These are phyloP conservation scores for Thymus mandschuricus DNA, from an alignment of 257 asterid genomes.

Conservation along the genomic window DNA sequence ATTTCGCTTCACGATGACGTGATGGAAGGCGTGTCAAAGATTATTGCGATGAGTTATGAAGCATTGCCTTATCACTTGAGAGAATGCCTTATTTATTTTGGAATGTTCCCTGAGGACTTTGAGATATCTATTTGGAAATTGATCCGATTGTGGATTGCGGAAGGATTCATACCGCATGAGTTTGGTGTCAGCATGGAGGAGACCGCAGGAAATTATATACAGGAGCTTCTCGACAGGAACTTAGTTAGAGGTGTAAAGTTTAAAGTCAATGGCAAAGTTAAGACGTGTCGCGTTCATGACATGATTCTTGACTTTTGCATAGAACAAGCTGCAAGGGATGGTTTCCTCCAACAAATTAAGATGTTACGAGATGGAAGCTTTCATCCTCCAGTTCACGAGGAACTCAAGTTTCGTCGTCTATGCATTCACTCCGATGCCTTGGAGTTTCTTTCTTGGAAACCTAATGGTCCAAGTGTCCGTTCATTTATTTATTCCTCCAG, in stretches of 20 bases:
- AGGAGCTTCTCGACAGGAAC: conserved; percentile 32
- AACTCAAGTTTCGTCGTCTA: conserved; percentile 32
- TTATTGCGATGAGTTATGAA: no score
- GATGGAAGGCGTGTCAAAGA: no score
- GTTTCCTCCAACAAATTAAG: conserved; percentile 17
- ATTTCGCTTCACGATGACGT: no score
- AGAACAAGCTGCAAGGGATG: conserved; percentile 28
- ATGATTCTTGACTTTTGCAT: conserved; percentile 39
- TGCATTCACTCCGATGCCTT: conserved; percentile 20
- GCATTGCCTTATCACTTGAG: conserved; percentile 48
- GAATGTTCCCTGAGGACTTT: conserved; percentile 28
- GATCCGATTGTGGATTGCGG: conserved; percentile 41
- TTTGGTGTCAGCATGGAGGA: conserved; percentile 28
- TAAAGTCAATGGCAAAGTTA: background rate
- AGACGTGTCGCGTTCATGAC: conserved; percentile 45
- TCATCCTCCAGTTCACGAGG: background rate
- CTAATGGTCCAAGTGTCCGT: conserved; percentile 21
- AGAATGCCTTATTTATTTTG: conserved; percentile 45
- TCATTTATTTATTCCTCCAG: conserved; percentile 31
- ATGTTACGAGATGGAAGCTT: background rate
- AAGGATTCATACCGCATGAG: conserved; percentile 45
- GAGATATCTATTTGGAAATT: conserved; percentile 37
- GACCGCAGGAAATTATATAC: conserved; percentile 31
- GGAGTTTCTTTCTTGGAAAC: background rate
- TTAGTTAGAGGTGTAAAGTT: conserved; percentile 33